Evolutionary conservation across 108 stramenopile genomes (phyloP).

Genomic region (Asterionellopsis glacialis): DNA sequence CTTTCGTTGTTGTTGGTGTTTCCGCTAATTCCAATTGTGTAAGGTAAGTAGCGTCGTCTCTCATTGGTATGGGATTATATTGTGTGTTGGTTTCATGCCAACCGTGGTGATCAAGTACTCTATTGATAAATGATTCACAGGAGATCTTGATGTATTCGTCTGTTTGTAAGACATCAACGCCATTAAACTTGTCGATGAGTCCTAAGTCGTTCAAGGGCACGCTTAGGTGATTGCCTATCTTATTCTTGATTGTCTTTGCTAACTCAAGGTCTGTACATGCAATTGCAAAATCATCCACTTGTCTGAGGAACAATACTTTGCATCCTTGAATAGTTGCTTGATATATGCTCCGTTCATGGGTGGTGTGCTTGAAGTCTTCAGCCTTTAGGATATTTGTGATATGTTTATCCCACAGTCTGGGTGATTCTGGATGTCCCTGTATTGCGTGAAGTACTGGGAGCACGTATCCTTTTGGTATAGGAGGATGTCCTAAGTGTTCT

Average conservation of each 20-base stretch:
- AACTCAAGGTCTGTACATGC: slow-evolving; percentile 3
- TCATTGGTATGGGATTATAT: not conserved
- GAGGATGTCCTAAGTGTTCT: not conserved
- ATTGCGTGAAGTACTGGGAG: slow-evolving; percentile 19
- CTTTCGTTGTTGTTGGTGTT: not conserved
- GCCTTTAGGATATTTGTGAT: slow-evolving; percentile 19
- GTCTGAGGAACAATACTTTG: slow-evolving; percentile 24
- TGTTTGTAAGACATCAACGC: slow-evolving; percentile 28
- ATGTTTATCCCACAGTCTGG: slow-evolving; percentile 18
- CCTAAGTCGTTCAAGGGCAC: slow-evolving; percentile 14
- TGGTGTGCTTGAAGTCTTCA: slow-evolving; percentile 21
- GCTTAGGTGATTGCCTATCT: not conserved
- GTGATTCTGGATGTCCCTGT: slow-evolving; percentile 27
- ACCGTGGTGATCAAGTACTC: slow-evolving; percentile 21
- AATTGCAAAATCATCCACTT: slow-evolving; percentile 43
- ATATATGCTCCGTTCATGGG: slow-evolving; percentile 31
- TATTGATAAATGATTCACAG: slow-evolving; percentile 23
- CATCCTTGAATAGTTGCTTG: slow-evolving; percentile 14
- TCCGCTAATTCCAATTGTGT: not conserved
- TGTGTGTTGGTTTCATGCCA: slow-evolving; percentile 11
- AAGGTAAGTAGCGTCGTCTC: not conserved
- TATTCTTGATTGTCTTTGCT: not conserved
- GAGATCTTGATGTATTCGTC: slow-evolving; percentile 22
- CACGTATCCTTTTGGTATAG: slow-evolving; percentile 15
- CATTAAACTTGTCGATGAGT: slow-evolving; percentile 21